A percentile compares a stretch with the other conserved stretches of the same genome.
Evolutionary conservation across 2,329 filamentous ascomycete genomes (phyloP).

Genomic region (Aureobasidium sp.): DNA sequence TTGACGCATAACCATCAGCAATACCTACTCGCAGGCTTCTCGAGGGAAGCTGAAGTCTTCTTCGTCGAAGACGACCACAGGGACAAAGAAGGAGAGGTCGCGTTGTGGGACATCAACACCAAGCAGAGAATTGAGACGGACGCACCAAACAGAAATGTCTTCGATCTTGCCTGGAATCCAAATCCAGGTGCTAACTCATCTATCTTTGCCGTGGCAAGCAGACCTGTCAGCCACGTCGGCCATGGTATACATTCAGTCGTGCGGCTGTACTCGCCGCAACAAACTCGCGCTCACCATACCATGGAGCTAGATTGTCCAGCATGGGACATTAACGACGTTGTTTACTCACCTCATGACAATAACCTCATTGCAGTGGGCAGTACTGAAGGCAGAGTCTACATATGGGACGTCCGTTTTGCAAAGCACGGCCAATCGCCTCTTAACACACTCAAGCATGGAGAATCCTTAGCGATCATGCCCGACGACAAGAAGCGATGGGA

Average conservation of each 20-base stretch:
- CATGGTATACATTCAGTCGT: conserved; percentile 43
- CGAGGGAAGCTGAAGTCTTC: conserved; percentile 27
- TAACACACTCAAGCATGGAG: conserved; percentile 45
- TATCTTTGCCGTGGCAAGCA: conserved; percentile 48
- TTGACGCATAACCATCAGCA: conserved; percentile 29
- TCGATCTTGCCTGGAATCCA: conserved; percentile 53
- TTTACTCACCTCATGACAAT: conserved; percentile 39
- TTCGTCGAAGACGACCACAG: conserved; percentile 21
- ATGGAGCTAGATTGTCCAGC: conserved; percentile 51
- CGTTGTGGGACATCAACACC: conserved; percentile 46
- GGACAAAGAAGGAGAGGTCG: conserved; percentile 44
- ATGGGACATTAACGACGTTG: conserved; percentile 54
- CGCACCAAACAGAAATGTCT: conserved; percentile 47
- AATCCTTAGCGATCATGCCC: conserved; percentile 43
- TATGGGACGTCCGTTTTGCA: conserved; percentile 50
- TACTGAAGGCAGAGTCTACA: conserved; percentile 52
- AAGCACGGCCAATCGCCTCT: conserved; percentile 36
- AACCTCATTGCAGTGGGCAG: conserved; percentile 52
- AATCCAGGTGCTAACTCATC: conserved; percentile 28
- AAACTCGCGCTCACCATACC: conserved; percentile 22
- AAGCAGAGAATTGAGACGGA: conserved; percentile 35
- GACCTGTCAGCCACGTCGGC: conserved; percentile 31
- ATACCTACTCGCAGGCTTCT: conserved; percentile 50
- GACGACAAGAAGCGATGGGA: conserved; percentile 39
- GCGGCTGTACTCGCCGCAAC: conserved; percentile 44